A percentile compares a stretch with the other conserved stretches of the same genome.
phyloP scores from a whole-genome alignment of 2,329 filamentous ascomycete genomes.

The Scopulariopsis brevicaulis region DNA sequence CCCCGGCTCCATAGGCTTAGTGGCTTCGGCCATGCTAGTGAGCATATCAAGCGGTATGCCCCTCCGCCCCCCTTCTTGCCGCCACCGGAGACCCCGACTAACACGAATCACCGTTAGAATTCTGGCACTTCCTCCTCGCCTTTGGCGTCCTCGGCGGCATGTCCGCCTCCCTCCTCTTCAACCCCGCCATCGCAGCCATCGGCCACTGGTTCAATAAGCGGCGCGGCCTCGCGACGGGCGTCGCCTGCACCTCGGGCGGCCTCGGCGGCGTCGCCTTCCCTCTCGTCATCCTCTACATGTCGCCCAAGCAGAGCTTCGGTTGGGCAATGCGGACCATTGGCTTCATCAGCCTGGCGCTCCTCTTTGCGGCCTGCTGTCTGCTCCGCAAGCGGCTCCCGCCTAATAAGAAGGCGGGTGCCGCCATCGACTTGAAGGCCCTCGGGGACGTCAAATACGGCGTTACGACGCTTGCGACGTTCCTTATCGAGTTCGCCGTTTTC shows the following conservation, averaged over 20 bases:
- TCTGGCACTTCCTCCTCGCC: neutral
- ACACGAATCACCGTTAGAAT: neutral
- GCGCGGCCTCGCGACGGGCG: conserved; percentile 68
- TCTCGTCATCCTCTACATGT: conserved; percentile 15
- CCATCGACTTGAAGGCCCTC: conserved; percentile 35
- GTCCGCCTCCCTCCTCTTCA: conserved; percentile 67
- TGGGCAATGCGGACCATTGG: conserved; percentile 19
- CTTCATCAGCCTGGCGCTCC: conserved; percentile 12
- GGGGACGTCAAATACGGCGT: conserved; percentile 32
- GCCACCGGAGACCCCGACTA: neutral
- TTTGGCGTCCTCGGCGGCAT: conserved; percentile 31
- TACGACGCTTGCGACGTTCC: conserved; percentile 12
- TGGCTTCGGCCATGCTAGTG: neutral
- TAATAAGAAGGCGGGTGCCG: neutral
- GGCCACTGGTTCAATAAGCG: conserved; percentile 67
- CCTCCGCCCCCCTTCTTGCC: neutral
- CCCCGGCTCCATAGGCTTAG: neutral
- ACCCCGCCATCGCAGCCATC: conserved; percentile 61
- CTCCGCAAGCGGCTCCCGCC: conserved; percentile 34
- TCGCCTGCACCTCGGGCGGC: conserved; percentile 56
- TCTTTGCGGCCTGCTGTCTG: conserved; percentile 15
- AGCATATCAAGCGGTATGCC: neutral
- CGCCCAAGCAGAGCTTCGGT: conserved; percentile 16
- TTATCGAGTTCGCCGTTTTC: conserved; percentile 30
- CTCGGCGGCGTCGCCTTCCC: conserved; percentile 47